A percentile compares a stretch with the other conserved stretches of the same genome.
Conservation (phyloP, 768 basidiomycete genomes). For the Mycena latifolia region DNA sequence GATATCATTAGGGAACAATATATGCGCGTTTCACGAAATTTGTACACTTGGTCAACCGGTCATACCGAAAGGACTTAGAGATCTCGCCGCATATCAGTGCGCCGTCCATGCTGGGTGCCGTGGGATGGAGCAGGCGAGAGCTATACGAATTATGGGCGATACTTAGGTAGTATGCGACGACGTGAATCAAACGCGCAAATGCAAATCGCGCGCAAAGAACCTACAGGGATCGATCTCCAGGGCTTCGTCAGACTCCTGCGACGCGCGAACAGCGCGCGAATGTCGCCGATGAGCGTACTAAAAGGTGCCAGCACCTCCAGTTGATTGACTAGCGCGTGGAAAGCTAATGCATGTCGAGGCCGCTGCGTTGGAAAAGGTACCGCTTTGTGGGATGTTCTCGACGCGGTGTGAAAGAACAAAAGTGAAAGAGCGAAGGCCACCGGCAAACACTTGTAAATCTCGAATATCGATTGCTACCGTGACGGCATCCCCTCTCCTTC, state of each 20-base stretch:
- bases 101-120: constrained; percentile 39
- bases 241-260: constrained; percentile 54
- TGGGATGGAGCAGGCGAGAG: constrained; percentile 38
- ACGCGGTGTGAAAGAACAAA: too few relatives aligned
- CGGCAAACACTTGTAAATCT: background rate
- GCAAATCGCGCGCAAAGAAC: constrained; percentile 46
- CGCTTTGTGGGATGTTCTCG: constrained; percentile 58
- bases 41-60: constrained; percentile 80
- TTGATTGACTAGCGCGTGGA: constrained; percentile 46
- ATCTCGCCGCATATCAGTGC: constrained; percentile 74
- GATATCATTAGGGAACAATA: constrained; percentile 1
- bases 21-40: constrained; percentile 4
- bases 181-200: constrained; percentile 34
- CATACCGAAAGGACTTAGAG: constrained; percentile 89
- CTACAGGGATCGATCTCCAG: constrained; percentile 67
- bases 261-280: too few relatives aligned
- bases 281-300: constrained; percentile 67
- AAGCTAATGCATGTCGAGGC: constrained; percentile 3
- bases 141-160: constrained; percentile 44
- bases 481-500: constrained; percentile 14
- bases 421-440: background rate
- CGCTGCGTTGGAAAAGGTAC: constrained; percentile 40
- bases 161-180: constrained; percentile 54
- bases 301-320: constrained; percentile 69
- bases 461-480: constrained; percentile 2